Conservation (phyloP, 2,329 filamentous ascomycete genomes). For the Colletotrichum sublineola region DNA sequence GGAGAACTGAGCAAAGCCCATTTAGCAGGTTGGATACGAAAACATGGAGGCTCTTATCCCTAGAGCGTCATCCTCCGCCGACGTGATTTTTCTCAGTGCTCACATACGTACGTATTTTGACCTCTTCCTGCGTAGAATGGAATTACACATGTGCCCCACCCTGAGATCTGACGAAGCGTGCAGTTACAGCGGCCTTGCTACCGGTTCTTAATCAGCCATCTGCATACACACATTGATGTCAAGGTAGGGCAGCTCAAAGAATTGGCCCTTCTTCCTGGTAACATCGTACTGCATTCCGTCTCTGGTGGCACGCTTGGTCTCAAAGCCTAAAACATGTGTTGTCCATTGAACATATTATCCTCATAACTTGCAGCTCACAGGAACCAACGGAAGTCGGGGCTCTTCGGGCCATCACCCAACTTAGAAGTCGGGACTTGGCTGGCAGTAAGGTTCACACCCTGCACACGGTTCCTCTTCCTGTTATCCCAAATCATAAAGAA, state of each 20-base stretch:
- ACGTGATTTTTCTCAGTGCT: background rate
- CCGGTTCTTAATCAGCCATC: background rate
- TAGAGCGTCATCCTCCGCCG: background rate
- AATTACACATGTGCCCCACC: too few relatives aligned
- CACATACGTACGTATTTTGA: background rate
- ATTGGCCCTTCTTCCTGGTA: background rate
- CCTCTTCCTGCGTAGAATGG: background rate
- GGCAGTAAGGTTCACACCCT: slow-evolving; percentile 62
- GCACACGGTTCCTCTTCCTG: slow-evolving; percentile 64
- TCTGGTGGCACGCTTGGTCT: too few relatives aligned
- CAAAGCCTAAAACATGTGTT: background rate
- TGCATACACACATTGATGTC: background rate
- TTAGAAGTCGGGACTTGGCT: slow-evolving; percentile 64
- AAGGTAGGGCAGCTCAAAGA: background rate
- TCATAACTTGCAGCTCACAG: slow-evolving; percentile 43
- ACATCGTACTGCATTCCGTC: background rate
- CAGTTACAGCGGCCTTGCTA: too few relatives aligned
- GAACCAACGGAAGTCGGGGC: slow-evolving; percentile 66
- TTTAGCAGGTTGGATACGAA: too few relatives aligned
- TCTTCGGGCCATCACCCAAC: slow-evolving; percentile 62
- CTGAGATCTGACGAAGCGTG: background rate
- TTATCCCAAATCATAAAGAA: slow-evolving; percentile 68
- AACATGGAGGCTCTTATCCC: too few relatives aligned
- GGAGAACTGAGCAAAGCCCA: too few relatives aligned
- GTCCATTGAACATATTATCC: background rate